phyloP scores from a whole-genome alignment of 2,329 filamentous ascomycete species.

The Knoxdaviesia proteae region DNA sequence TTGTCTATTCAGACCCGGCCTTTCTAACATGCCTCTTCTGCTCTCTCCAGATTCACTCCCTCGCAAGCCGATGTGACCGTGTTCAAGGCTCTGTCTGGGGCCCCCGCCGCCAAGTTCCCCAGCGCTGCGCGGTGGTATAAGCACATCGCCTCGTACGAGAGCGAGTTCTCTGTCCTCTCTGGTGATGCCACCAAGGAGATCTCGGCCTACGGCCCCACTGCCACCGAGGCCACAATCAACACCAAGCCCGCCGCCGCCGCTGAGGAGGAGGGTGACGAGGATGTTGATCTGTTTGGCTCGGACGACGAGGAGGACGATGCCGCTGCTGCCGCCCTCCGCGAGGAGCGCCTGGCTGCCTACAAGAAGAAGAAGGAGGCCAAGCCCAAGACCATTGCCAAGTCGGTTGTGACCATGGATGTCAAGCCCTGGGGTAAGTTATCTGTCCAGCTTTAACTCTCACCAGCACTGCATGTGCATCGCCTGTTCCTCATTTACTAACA shows the following conservation, averaged over 20 bases:
- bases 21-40: slow-evolving; percentile 3
- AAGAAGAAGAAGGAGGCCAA: slow-evolving; percentile 92
- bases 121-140: slow-evolving; percentile 97
- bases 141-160: slow-evolving; percentile 84
- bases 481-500: slow-evolving; percentile 7
- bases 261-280: slow-evolving; percentile 35
- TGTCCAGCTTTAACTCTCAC: background rate
- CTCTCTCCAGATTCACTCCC: slow-evolving; percentile 29
- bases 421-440: slow-evolving; percentile 86
- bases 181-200: slow-evolving; percentile 80
- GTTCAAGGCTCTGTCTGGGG: slow-evolving; percentile 70
- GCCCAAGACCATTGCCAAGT: slow-evolving; percentile 85
- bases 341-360: slow-evolving; percentile 84
- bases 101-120: slow-evolving; percentile 74
- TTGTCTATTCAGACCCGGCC: background rate
- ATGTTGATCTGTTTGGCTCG: slow-evolving; percentile 81
- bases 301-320: slow-evolving; percentile 89
- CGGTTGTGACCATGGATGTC: slow-evolving; percentile 82
- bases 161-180: slow-evolving; percentile 75
- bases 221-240: slow-evolving; percentile 57
- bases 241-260: slow-evolving; percentile 61
- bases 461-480: background rate
- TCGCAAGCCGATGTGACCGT: slow-evolving; percentile 87
- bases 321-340: slow-evolving; percentile 64
- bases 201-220: slow-evolving; percentile 81